phyloP scores from a whole-genome alignment of 2,329 filamentous ascomycete species.

The Penicillium digitatum region DNA sequence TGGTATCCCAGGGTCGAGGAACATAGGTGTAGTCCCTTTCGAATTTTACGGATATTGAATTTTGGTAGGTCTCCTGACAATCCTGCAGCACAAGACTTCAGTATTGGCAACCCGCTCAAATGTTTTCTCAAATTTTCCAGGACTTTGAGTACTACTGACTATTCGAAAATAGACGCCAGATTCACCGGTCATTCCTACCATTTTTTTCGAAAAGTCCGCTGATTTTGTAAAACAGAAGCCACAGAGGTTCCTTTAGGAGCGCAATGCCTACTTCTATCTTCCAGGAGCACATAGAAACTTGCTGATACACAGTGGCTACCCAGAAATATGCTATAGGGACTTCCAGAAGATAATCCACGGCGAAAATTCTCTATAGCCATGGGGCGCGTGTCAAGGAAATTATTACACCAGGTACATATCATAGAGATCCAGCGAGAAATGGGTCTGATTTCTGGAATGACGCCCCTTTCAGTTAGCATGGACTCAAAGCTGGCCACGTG shows the following conservation, averaged over 20 bases:
- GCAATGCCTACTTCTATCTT: constrained; percentile 48
- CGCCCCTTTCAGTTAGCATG: not conserved
- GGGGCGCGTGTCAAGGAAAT: constrained; percentile 61
- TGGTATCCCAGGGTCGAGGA: constrained; percentile 9
- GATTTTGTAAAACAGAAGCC: constrained; percentile 53
- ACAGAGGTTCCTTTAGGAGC: constrained; percentile 57
- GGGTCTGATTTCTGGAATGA: constrained; percentile 2
- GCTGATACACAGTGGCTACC: constrained; percentile 70
- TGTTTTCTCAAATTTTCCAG: constrained; percentile 67
- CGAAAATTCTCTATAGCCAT: constrained; percentile 70
- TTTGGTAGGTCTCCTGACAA: not conserved
- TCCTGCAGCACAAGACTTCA: not conserved
- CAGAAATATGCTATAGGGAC: constrained; percentile 65
- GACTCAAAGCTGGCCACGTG: constrained; percentile 5
- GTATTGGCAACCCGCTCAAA: constrained; percentile 70
- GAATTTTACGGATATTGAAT: not conserved
- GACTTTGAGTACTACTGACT: constrained; percentile 77
- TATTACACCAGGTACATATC: constrained; percentile 51
- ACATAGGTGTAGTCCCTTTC: constrained; percentile 1
- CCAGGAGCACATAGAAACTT: not conserved
- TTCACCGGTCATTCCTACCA: constrained; percentile 74
- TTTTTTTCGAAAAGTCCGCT: constrained; percentile 61
- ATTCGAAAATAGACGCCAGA: constrained; percentile 73
- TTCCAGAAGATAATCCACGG: constrained; percentile 56
- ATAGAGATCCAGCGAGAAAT: not conserved